Base-by-base conservation (phyloP, 176 grass and related monocot genomes). In the Musa acuminata region DNA sequence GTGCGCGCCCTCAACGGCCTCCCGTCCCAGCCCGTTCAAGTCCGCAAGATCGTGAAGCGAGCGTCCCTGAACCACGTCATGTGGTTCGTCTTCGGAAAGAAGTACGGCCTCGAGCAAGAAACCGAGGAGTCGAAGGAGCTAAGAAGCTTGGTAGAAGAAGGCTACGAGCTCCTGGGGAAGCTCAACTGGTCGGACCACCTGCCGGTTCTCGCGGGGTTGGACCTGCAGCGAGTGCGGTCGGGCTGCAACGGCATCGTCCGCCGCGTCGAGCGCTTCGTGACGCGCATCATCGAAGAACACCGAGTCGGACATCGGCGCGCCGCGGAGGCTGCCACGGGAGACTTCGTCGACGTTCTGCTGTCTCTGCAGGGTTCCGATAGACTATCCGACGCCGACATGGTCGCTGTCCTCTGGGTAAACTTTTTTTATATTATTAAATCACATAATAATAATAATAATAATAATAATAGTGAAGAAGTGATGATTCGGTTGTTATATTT, bases 151-250 rank as follows among this genome's bases (percentile, higher is more conserved):
- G 94, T 98, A 19, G 84, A 91, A 75, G 94, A 98, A 82, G 94
- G 94, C 3, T 98, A 98, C 81, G 84, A 91, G 68, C 60, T 98
- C 52, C 77, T 98, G 7, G 90, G 90, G 8, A 72, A 82, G 84
- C 74, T 91, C 80, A 93, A 91, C 76, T 98, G 94, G 90, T 93
- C 94, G 24, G 94, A 98, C 82, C 90, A 98, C 77, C 88, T 98
- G 51, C 90, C 86, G 1, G 75, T 81, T 65, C 80, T 98, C 22
- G 85, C 90, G 2, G 57, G 74, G 62, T 82, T 98, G 51, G 88
- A 98, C 80, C 79, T 78, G 48, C 90, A 93, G 80, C 3, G 65
- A 49, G 90, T 78, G 77, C 72, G 90, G 1, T 74, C 84, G 14
- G 54, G 90, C 20, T 98, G 90, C 84, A 48, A 73, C 67, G 68